A percentile compares a stretch with the other conserved stretches of the same genome.
Conservation (phyloP, 345 rosid species). For the Linum tenue region DNA sequence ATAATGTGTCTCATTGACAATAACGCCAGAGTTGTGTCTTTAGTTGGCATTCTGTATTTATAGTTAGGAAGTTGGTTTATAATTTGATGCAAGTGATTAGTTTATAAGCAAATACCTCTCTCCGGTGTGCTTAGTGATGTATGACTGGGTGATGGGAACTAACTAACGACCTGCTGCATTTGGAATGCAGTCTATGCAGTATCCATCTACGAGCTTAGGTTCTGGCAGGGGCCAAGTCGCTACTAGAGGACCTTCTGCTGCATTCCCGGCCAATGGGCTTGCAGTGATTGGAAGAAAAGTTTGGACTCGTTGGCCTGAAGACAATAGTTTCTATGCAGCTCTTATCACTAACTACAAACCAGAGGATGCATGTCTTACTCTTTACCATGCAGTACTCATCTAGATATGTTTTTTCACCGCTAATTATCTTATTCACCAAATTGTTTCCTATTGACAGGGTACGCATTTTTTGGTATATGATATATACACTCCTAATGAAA, state of each 20-base stretch:
- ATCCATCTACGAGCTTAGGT: slow-evolving; percentile 42
- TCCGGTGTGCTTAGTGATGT: neutral
- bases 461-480: slow-evolving; percentile 91
- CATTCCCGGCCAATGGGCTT: slow-evolving; percentile 49
- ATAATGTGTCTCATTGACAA: no score
- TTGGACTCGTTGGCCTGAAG: slow-evolving; percentile 98
- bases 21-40: no score
- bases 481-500: slow-evolving; percentile 58
- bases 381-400: slow-evolving; percentile 6
- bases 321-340: slow-evolving; percentile 84
- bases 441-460: slow-evolving; percentile 41
- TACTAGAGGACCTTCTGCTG: slow-evolving; percentile 33
- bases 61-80: neutral
- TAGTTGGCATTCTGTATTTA: no score
- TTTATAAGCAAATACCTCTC: neutral
- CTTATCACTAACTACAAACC: slow-evolving; percentile 67
- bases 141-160: no score
- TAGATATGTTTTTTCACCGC: slow-evolving; percentile 10
- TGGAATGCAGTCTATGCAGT: slow-evolving; percentile 54
- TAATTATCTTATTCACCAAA: slow-evolving; percentile 15
- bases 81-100: neutral
- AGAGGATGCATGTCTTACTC: slow-evolving; percentile 36
- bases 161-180: neutral
- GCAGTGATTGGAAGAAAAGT: slow-evolving; percentile 81
- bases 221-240: slow-evolving; percentile 57